Evolutionary conservation across 1,139 yeast genomes (phyloP), one percentile per base, ranked within the genome.

Genomic region (Sugiyamaella castrensis): DNA sequence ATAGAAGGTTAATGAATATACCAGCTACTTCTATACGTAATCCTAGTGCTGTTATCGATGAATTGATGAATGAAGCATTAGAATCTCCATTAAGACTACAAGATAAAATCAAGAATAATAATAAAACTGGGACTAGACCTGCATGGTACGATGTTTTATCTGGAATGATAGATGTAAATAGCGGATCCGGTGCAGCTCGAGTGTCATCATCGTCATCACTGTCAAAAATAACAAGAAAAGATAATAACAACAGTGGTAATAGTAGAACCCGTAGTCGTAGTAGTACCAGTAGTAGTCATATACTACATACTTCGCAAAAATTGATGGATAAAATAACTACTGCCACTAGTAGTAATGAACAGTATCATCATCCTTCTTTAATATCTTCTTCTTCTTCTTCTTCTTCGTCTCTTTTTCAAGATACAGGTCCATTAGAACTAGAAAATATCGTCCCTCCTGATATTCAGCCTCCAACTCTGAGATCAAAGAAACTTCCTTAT

Each of bases 381-480:
- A 29, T 31, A 11, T 16, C 34, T 19, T n/a, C 48, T 8, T 28
- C 44, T 6, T 32, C 49, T 13, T 30, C 44, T 6, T 32, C 49
- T 13, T 30, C 48, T 6, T 19, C 51, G 8, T 28, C 50, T 2
- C 36, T 48, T 7, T 52, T 40, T 9, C 46, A 43, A 2, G 55
- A 50, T 16, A 54, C 60, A 28, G 72, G 68, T 0, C 80, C 81
- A 0, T 71, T 78, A 37, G 82, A 78, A 55, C 66, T 78, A 57
- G 76, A 73, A 30, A 71, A 67, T 41, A 69, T 75, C 24, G 68
- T 65, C 12, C 68, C 72, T 1, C 64, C 61, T 36, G 54, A 58
- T 43, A 61, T 56, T 27, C 72, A 67, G 48, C 72, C 72, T 2
- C 73, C 72, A 2, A 62, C 71, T 2, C 54, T 68, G 36, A 53